These are phyloP conservation scores for Stromatinia cepivora DNA, from an alignment of 2,329 filamentous ascomycete genomes.

Conservation along the genomic window DNA sequence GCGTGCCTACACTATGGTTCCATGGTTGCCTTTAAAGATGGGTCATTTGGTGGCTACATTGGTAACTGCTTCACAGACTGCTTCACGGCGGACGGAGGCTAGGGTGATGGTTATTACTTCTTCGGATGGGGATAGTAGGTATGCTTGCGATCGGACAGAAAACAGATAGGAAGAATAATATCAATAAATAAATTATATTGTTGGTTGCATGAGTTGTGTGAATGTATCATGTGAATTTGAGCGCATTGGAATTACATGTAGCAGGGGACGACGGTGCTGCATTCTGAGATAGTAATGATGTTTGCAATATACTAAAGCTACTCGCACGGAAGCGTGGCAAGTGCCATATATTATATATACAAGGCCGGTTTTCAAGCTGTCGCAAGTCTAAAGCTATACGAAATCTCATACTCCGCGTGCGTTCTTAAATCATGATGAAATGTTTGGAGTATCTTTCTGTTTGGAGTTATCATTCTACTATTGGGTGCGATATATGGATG, in stretches of 20 bases:
- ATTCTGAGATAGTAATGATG: not conserved
- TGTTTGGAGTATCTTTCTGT: no score
- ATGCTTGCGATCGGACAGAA: not conserved
- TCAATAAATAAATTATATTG: not conserved
- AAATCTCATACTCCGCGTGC: no score
- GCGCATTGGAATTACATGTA: not conserved
- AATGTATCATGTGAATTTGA: not conserved
- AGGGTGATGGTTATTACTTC: not conserved
- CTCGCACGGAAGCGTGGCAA: not conserved
- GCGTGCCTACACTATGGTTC: not conserved
- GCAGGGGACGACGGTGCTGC: not conserved
- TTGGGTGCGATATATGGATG: no score
- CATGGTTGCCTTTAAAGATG: not conserved
- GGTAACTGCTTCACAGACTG: not conserved
- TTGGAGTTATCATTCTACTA: no score
- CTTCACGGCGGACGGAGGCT: not conserved
- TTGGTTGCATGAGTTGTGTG: not conserved
- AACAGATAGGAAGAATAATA: conserved; percentile 12
- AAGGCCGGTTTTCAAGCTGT: no score
- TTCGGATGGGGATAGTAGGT: not conserved
- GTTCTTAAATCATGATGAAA: no score
- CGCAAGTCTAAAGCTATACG: no score
- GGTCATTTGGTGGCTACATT: not conserved
- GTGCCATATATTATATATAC: not conserved
- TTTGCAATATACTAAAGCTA: not conserved